Percentiles rank a stretch among this genome's conserved stretches.
phyloP scores from a whole-genome alignment of 805 yeast genomes.

The Schwanniomyces sp. region DNA sequence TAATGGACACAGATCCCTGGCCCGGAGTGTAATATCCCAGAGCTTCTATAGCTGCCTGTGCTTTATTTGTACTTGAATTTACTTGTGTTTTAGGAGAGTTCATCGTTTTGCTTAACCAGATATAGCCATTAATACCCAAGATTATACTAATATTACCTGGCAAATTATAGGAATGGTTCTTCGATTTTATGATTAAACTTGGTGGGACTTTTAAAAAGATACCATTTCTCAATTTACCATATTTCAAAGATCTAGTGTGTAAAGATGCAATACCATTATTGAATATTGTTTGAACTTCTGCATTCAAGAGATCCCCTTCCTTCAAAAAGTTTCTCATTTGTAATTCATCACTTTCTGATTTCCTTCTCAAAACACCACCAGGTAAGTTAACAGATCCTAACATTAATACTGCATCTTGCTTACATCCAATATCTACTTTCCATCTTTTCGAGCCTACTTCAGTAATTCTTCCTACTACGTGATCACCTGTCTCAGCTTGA shows the following conservation, averaged over 20 bases:
- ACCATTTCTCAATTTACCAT: conserved; percentile 94
- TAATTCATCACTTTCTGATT: conserved; percentile 91
- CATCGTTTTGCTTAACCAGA: conserved; percentile 81
- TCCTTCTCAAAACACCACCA: conserved; percentile 93
- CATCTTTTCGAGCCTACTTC: conserved; percentile 94
- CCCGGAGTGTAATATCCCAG: conserved; percentile 51
- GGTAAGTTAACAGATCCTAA: conserved; percentile 96
- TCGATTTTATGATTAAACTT: conserved; percentile 77
- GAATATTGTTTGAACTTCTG: conserved; percentile 90
- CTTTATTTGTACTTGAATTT: conserved; percentile 22
- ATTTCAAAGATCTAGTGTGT: conserved; percentile 92
- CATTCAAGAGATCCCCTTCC: conserved; percentile 94
- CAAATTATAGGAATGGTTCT: conserved; percentile 82
- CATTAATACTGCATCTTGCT: conserved; percentile 88
- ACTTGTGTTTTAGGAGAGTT: conserved; percentile 15
- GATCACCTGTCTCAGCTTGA: conserved; percentile 95
- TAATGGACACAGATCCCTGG: conserved; percentile 64
- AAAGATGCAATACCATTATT: conserved; percentile 90
- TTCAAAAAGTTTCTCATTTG: conserved; percentile 93
- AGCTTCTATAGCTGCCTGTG: conserved; percentile 40
- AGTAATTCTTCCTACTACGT: conserved; percentile 87
- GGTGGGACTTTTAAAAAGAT: conserved; percentile 78
- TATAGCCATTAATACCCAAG: conserved; percentile 90
- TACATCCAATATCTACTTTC: conserved; percentile 97
- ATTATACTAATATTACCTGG: conserved; percentile 93